These are phyloP conservation scores for Taiozyma sp. DNA, from an alignment of 1,139 yeast genomes.

Conservation along the genomic window DNA sequence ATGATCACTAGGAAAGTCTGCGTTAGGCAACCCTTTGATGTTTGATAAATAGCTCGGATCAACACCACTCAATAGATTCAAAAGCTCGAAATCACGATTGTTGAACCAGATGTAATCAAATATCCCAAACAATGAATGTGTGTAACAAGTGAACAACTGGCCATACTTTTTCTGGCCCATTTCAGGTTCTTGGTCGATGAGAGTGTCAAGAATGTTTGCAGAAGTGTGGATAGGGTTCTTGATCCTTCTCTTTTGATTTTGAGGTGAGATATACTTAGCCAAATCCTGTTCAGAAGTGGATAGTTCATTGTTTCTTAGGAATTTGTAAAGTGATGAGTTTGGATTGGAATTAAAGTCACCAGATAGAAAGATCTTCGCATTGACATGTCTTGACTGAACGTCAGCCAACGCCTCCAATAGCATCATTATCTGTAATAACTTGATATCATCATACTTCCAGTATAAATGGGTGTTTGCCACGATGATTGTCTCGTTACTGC, in stretches of 20 bases:
- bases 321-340: constrained; percentile 41
- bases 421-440: constrained; percentile 46
- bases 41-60: constrained; percentile 65
- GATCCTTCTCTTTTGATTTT: constrained; percentile 13
- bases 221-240: constrained; percentile 28
- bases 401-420: constrained; percentile 37
- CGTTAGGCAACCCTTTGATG: constrained; percentile 84
- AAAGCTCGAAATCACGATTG: constrained; percentile 30
- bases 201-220: constrained; percentile 30
- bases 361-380: constrained; percentile 29
- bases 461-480: constrained; percentile 56
- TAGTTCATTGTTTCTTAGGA: constrained; percentile 34
- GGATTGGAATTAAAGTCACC: constrained; percentile 55
- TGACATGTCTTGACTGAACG: constrained; percentile 23
- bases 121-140: constrained; percentile 42
- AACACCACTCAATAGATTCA: constrained; percentile 63
- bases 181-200: constrained; percentile 14
- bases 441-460: constrained; percentile 54
- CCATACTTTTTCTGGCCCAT: constrained; percentile 14
- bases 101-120: constrained; percentile 59
- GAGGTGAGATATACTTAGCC: constrained; percentile 4
- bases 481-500: constrained; percentile 34
- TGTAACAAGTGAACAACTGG: constrained; percentile 43
- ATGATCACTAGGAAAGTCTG: constrained; percentile 90
- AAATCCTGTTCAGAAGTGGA: constrained; percentile 1